Evolutionary conservation across 768 basidiomycete species (phyloP), one percentile per base, ranked within the genome.

Genomic region (Kondoa malvinella): DNA sequence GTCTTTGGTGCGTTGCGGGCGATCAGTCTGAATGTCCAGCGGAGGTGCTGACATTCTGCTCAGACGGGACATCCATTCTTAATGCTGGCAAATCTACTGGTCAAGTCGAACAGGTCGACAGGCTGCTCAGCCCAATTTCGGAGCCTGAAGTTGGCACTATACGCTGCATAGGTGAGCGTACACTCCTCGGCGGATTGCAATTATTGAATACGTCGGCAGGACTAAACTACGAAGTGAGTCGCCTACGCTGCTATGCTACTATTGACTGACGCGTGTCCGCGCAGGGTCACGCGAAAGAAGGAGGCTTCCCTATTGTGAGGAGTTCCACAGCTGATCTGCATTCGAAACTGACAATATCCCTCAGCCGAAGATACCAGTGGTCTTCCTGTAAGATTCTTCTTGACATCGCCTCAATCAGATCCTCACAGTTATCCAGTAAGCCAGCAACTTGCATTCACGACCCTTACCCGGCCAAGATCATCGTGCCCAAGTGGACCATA

Each of bases 401-500:
- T n/a, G n/a, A n/a, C 16, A 16, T 56, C 25, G 17, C 56, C 16
- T 56, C 25, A 25, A 25, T 56, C 25, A 25, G 16, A 16, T 56
- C 25, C 56, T 56, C 17, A 56, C 56, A 16, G 56, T 56, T 16
- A 56, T 16, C 16, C 25, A 56, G 56, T 16, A 61, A 61, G 59
- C 59, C 59, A 32, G 26, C 59, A 61, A 61, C 59, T 32, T 27
- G 26, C 31, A 27, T 61, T 8, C 31, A 32, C 31, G 59, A 61
- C 31, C 59, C 59, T 61, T 61, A 61, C n/a, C 59, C 59, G n/a
- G 59, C 59, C 16, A 61, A 61, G 26, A 61, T 61, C 26, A 61
- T 61, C 25, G 31, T 61, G 17, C 59, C 59, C 26, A 61, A 61
- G 25, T 61, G 59, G 59, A 61, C 59, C 17, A 61, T 61, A 8